Base-by-base conservation (phyloP, 495 filamentous ascomycete genomes). In the Daldinia grandis region DNA sequence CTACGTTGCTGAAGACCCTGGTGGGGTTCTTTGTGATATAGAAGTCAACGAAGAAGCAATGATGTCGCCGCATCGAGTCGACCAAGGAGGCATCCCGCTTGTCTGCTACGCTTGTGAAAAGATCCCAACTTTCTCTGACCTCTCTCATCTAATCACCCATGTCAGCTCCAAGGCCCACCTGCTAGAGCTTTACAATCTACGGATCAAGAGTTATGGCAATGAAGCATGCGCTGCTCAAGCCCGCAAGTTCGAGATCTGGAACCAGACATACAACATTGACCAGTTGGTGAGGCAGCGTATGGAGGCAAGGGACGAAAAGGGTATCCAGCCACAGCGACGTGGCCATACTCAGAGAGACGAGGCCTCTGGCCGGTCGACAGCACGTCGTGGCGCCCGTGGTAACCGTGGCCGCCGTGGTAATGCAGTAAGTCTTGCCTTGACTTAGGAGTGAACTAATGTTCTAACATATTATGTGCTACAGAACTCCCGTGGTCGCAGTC, bases 131-230 rank as follows among this genome's bases (percentile, higher is more conserved):
- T 98, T 97, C 79, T 95, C 93, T 57, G 94, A 98, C 75, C 79
- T 92, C 33, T 96, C 93, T 15, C 94, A 97, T 73, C 83, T 97
- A 25, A 84, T 98, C 63, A 98, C 94, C 33, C 94, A 98, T 72
- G 85, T 96, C 17, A 85, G 88, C 25, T 97, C 93, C 56, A 97
- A 97, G 74, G 89, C 88, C 35, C 94, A 98, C 76, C 80, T 97
- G 10, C 86, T 91, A 15, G 83, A 91, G 68, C 85, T 90, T 54
- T 92, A 91, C 84, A 92, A 91, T 68, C 80, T 92, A 37, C 84
- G 90, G 66, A 84, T 97, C 58, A 85, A 84, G 63, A 84, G 88
- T 53, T 80, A 84, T 28, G 80, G 84, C 25, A 90, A 96, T 38
- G 64, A 67, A 5, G 73, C 76, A 0, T 85, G 87, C 5, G 76